Percentiles rank a stretch among this genome's conserved stretches.
phyloP scores from a whole-genome alignment of 768 basidiomycete genomes.

The Pseudohyphozyma bogoriensis region DNA sequence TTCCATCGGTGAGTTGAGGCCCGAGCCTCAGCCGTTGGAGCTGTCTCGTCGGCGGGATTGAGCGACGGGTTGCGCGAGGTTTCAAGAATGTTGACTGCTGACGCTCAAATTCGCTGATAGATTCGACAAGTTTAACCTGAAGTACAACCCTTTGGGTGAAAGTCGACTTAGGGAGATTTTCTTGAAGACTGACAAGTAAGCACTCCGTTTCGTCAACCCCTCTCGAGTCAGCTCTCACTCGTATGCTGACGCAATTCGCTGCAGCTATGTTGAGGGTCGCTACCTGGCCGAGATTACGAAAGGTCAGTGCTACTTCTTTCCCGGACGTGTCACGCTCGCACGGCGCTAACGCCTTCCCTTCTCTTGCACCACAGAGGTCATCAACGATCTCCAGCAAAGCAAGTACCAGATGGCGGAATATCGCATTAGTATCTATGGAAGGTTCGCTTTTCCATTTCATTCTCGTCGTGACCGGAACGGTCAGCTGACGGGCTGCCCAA shows the following conservation, averaged over 20 bases:
- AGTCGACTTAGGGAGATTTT: slow-evolving; percentile 92
- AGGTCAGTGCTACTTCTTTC: slow-evolving; percentile 47
- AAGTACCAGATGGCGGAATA: slow-evolving; percentile 98
- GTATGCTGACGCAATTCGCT: background rate
- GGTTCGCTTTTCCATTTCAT: slow-evolving; percentile 38
- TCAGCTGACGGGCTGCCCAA: slow-evolving; percentile 26
- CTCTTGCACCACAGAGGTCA: slow-evolving; percentile 59
- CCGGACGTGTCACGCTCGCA: no score
- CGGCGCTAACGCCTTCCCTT: background rate
- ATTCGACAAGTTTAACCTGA: slow-evolving; percentile 63
- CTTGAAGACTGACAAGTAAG: slow-evolving; percentile 82
- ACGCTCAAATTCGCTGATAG: background rate
- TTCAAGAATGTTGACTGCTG: no score
- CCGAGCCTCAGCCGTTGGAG: no score
- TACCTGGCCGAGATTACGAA: slow-evolving; percentile 91
- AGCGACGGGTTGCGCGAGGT: no score
- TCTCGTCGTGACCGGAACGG: no score
- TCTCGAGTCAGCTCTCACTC: background rate
- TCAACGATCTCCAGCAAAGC: slow-evolving; percentile 94
- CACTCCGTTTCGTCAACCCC: no score
- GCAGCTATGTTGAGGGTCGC: slow-evolving; percentile 61
- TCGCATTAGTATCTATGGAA: slow-evolving; percentile 91
- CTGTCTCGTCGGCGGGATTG: no score
- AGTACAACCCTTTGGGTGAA: slow-evolving; percentile 54
- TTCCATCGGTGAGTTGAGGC: slow-evolving; percentile 93